phyloP scores from a whole-genome alignment of 331 rosid species.

The Malus hybrid region DNA sequence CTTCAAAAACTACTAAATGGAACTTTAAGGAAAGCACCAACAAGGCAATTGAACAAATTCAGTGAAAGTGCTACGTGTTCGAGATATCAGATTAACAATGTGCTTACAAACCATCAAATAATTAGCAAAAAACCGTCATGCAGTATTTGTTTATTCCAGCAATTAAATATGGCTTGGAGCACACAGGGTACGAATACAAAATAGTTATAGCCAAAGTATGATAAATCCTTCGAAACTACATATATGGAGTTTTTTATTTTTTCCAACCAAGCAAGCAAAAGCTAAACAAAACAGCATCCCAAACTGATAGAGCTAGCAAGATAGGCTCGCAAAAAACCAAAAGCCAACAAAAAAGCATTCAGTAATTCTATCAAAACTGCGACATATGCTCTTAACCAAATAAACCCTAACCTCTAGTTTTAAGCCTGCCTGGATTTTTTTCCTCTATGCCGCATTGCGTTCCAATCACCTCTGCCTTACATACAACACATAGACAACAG shows the following conservation, averaged over 20 bases:
- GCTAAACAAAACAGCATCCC: conserved; percentile 3
- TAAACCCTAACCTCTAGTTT: conserved; percentile 44
- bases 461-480: conserved; percentile 49
- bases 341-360: conserved; percentile 23
- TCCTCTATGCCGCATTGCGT: not conserved
- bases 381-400: conserved; percentile 17
- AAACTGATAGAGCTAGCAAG: conserved; percentile 7
- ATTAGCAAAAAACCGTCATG: not conserved
- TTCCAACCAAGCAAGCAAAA: conserved; percentile 7
- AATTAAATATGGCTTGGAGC: conserved; percentile 3
- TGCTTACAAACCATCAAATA: not conserved
- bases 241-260: not conserved
- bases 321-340: conserved; percentile 4
- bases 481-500: conserved; percentile 27
- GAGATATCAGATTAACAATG: not conserved
- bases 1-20: not conserved
- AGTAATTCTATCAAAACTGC: conserved; percentile 58
- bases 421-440: conserved; percentile 13
- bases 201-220: not conserved
- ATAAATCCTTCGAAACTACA: not conserved
- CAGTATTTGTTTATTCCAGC: not conserved
- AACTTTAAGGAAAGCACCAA: not conserved
- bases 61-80: not conserved
- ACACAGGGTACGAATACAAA: not conserved
- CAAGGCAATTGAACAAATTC: not conserved